phyloP scores from a whole-genome alignment of 108 stramenopile genomes.

The Fragilaria crotonensis region DNA sequence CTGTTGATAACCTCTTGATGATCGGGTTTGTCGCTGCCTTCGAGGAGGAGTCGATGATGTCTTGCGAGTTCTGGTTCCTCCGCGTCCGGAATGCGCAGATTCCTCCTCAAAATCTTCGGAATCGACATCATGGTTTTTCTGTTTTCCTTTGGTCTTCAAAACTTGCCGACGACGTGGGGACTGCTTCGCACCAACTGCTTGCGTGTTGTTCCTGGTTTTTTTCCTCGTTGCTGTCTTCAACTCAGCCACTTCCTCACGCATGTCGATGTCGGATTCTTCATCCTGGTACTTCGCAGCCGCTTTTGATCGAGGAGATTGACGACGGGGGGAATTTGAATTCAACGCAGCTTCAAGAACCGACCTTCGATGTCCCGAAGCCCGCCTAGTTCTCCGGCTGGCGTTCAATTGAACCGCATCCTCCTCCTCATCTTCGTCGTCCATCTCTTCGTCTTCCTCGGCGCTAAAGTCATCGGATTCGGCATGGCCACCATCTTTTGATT shows the following conservation, averaged over 20 bases:
- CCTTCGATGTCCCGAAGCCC: not conserved
- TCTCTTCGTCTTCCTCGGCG: too few relatives aligned
- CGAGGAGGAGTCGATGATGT: not conserved
- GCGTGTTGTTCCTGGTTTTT: too few relatives aligned
- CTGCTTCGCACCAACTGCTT: too few relatives aligned
- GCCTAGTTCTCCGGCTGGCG: not conserved
- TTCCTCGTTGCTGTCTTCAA: conserved; percentile 6
- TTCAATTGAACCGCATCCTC: conserved; percentile 4
- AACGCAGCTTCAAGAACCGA: too few relatives aligned
- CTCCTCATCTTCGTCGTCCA: conserved; percentile 1
- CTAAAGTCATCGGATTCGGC: too few relatives aligned
- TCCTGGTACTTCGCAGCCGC: too few relatives aligned
- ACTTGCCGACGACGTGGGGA: too few relatives aligned
- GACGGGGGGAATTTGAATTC: too few relatives aligned
- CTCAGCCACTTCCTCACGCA: conserved; percentile 9
- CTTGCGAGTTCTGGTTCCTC: conserved; percentile 2
- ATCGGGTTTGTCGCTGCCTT: not conserved
- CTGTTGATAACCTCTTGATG: too few relatives aligned
- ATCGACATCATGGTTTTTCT: conserved; percentile 2
- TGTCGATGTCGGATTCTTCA: not conserved
- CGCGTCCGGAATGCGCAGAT: not conserved
- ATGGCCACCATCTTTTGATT: not conserved
- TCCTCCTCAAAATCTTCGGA: conserved; percentile 9
- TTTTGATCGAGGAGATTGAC: not conserved
- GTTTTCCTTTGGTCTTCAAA: too few relatives aligned